These are phyloP conservation scores for Limonium bicolor DNA, from an alignment of 148 eudicot genomes.

Conservation along the genomic window DNA sequence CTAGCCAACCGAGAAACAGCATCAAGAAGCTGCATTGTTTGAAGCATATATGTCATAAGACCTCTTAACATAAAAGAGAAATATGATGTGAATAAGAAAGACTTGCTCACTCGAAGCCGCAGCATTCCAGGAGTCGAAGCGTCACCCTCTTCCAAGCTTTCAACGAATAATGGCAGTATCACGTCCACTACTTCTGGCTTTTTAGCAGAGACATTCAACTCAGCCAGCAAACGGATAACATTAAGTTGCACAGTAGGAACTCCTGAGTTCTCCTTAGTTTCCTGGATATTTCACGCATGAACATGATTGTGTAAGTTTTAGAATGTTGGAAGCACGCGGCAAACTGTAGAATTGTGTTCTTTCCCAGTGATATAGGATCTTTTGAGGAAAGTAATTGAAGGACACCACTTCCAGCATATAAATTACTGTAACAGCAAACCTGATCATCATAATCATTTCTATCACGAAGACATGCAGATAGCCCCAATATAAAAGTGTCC, in stretches of 20 bases:
- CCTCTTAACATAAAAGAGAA: not conserved
- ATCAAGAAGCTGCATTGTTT: constrained; percentile 86
- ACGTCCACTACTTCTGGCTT: constrained; percentile 90
- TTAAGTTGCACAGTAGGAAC: constrained; percentile 69
- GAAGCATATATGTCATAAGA: constrained; percentile 10
- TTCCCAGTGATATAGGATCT: too few species aligned
- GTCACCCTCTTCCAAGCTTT: constrained; percentile 92
- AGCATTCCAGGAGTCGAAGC: constrained; percentile 80
- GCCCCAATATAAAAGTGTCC: constrained; percentile 84
- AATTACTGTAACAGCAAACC: constrained; percentile 38
- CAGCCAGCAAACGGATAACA: constrained; percentile 79
- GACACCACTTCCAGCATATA: too few species aligned
- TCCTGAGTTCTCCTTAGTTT: constrained; percentile 53
- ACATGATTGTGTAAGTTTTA: too few species aligned
- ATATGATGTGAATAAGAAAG: constrained; percentile 3
- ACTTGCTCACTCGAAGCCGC: constrained; percentile 66
- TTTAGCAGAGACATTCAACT: constrained; percentile 57
- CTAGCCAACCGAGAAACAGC: constrained; percentile 94
- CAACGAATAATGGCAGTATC: constrained; percentile 81
- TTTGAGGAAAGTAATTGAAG: too few species aligned
- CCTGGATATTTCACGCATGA: too few species aligned
- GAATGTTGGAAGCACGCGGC: too few species aligned
- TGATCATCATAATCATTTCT: constrained; percentile 79
- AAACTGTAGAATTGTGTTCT: too few species aligned
- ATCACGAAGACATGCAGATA: constrained; percentile 71